Base-by-base conservation (phyloP, 208 protist genomes). In the Naegleria fowleri region DNA sequence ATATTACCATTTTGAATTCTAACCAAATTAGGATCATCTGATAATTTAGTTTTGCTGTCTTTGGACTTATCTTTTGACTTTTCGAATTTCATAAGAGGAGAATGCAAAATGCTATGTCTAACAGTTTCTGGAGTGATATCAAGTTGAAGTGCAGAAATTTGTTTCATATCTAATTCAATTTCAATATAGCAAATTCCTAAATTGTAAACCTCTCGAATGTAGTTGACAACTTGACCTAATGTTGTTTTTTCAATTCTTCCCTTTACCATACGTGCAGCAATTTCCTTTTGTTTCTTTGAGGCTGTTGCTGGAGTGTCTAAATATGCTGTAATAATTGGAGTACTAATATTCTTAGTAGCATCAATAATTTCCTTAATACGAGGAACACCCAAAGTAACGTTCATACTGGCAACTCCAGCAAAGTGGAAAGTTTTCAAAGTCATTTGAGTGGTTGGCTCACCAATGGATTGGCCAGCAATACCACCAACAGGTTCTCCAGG, bases 361-460 rank as follows among this genome's bases (percentile, higher is more conserved):
- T 99, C 99, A 93, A 99, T 99, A 91, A 99, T 98, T 93, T 99
- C 99, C 85, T 99, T 98, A 83, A 99, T 97, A 94, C 97, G 96
- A 51, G 98, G 97, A 52, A 99, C 97, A 96, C 97, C 98, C 79
- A 98, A 96, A 29, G 97, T 98, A 92, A 99, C 97, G 93, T 94
- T 99, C 99, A 99, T 99, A 90, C 97, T 98, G 51, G 99, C 98
- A 33, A 99, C 98, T 92, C 99, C 99, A 55, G 99, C 99, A 95
- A 99, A 99, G 96, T 99, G 99, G 95, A 99, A 99, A 36, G 98
- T 99, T 92, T 99, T 99, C 29, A 99, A 95, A 0, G 99, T 99
- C 99, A 99, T 99, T 93, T 99, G 99, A 58, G 99, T 99, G 52
- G 96, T 98, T 48, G 99, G 99, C 94, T 99, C 99, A 90, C 99